Conservation (phyloP, 1,284 basidiomycete genomes). For the Quambalaria eucalypti region DNA sequence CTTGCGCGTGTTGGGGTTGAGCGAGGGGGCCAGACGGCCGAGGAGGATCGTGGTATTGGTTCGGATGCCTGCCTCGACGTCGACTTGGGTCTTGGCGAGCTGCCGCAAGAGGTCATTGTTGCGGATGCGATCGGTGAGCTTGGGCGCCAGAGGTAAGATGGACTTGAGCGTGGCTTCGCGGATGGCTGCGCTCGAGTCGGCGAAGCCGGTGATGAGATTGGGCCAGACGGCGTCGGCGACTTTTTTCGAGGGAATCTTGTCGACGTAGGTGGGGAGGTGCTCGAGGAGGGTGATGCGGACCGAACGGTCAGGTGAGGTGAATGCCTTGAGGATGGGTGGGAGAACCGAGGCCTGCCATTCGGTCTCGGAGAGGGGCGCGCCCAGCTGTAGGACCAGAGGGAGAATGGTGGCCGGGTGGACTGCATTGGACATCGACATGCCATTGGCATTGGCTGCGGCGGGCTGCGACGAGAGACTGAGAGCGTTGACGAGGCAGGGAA, state of each 20-base stretch:
- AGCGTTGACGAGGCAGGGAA: conserved; percentile 77
- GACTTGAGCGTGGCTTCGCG: conserved; percentile 89
- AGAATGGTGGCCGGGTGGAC: conserved; percentile 14
- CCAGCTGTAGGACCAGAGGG: conserved; percentile 37
- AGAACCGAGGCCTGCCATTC: conserved; percentile 27
- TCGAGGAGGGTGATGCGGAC: conserved; percentile 89
- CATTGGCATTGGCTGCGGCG: conserved; percentile 11
- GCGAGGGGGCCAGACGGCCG: conserved; percentile 73
- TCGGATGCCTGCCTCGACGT: conserved; percentile 84
- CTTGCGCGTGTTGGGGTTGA: conserved; percentile 78
- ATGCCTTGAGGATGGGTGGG: conserved; percentile 33
- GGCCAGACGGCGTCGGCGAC: conserved; percentile 88
- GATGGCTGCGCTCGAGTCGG: conserved; percentile 83
- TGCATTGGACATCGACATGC: not conserved
- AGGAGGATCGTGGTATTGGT: conserved; percentile 97
- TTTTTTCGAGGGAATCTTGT: conserved; percentile 73
- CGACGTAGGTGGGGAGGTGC: conserved; percentile 69
- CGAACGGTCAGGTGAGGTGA: conserved; percentile 60
- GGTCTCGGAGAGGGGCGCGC: conserved; percentile 18
- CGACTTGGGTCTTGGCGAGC: conserved; percentile 84
- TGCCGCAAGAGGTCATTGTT: conserved; percentile 93
- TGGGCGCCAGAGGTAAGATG: conserved; percentile 71
- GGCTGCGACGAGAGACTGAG: conserved; percentile 44
- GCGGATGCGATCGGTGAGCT: conserved; percentile 73
- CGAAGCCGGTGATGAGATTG: conserved; percentile 85